Conservation (phyloP, 805 yeast species). For the Dipodascus geniculatus region DNA sequence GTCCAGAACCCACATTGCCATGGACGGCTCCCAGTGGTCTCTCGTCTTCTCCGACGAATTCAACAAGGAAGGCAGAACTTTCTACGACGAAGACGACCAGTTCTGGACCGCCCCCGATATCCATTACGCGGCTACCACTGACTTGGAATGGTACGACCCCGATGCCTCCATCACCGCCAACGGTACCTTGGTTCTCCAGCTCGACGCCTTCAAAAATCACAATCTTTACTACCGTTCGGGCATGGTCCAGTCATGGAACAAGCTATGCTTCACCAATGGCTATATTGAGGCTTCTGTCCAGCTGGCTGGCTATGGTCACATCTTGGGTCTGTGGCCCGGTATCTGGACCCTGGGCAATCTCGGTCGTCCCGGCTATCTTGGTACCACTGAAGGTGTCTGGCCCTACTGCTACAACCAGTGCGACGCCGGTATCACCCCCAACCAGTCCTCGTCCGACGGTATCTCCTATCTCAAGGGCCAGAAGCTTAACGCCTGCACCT, state of each 20-base stretch:
- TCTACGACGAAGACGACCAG: constrained; percentile 85
- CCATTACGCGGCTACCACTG: constrained; percentile 77
- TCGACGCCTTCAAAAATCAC: constrained; percentile 81
- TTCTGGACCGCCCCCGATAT: constrained; percentile 80
- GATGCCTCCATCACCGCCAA: constrained; percentile 71
- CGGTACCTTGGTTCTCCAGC: constrained; percentile 54
- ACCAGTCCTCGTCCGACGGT: constrained; percentile 86
- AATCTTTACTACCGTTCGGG: constrained; percentile 76
- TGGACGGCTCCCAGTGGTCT: constrained; percentile 55
- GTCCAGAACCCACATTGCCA: constrained; percentile 39
- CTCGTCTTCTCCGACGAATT: constrained; percentile 88
- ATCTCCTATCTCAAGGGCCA: constrained; percentile 82
- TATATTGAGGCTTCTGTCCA: constrained; percentile 61
- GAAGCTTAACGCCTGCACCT: constrained; percentile 62
- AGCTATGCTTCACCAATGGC: constrained; percentile 82
- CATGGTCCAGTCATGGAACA: constrained; percentile 89
- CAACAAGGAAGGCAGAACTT: constrained; percentile 79
- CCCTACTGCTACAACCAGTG: constrained; percentile 81
- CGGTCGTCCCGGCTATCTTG: constrained; percentile 82
- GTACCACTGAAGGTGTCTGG: constrained; percentile 90
- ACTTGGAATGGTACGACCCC: constrained; percentile 92
- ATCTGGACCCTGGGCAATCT: constrained; percentile 89
- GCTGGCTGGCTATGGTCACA: constrained; percentile 68
- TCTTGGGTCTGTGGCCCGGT: constrained; percentile 93
- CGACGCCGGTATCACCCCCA: constrained; percentile 91